Evolutionary conservation across 345 rosid species (phyloP).

Genomic region (Citrus cavaleriei): DNA sequence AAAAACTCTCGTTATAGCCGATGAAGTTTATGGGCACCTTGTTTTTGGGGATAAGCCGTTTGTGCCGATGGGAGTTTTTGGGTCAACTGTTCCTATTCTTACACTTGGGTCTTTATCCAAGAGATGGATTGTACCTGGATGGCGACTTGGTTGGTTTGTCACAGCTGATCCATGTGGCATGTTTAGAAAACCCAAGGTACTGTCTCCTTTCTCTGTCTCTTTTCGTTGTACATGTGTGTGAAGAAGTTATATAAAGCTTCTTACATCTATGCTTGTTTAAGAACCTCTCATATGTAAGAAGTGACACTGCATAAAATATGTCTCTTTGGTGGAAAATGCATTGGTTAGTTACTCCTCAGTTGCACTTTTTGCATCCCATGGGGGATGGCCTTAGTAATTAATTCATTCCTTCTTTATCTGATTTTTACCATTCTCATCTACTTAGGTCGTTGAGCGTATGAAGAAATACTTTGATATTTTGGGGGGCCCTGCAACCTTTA

Average conservation of each 20-base stretch:
- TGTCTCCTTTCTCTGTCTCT: conserved; percentile 14
- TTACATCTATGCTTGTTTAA: not conserved
- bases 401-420: not conserved
- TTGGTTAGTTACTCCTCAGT: not conserved
- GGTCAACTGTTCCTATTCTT: conserved; percentile 73
- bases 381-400: not conserved
- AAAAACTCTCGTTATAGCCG: conserved; percentile 74
- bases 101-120: conserved; percentile 93
- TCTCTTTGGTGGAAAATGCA: not conserved
- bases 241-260: not conserved
- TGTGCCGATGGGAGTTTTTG: conserved; percentile 90
- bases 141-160: conserved; percentile 98
- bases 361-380: not conserved
- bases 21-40: conserved; percentile 96
- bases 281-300: not conserved
- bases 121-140: conserved; percentile 98
- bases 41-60: conserved; percentile 69
- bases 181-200: conserved; percentile 77
- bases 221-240: not conserved
- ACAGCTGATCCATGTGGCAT: conserved; percentile 68
- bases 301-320: not conserved
- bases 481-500: conserved; percentile 96
- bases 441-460: conserved; percentile 65
- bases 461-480: conserved; percentile 90
- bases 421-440: not conserved